Conservation (phyloP, 495 filamentous ascomycete species). For the Penicillium robsamsonii region DNA sequence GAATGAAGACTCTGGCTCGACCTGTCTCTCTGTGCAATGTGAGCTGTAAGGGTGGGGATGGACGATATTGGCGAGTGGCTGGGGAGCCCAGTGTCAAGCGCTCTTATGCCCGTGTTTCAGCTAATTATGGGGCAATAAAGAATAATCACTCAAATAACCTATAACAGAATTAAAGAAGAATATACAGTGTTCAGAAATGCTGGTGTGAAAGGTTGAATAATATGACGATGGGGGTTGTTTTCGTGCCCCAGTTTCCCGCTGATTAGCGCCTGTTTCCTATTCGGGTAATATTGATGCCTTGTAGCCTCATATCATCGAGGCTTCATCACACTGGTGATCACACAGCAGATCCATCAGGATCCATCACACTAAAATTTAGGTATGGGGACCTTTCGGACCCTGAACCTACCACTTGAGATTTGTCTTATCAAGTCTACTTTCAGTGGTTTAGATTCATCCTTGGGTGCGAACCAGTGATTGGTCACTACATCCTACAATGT, state of each 20-base stretch:
- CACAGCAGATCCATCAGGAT: neutral
- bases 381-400: neutral
- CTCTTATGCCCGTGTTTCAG: neutral
- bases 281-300: neutral
- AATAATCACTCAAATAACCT: neutral
- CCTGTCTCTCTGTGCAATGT: conserved; percentile 6
- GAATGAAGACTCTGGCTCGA: neutral
- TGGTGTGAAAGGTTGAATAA: neutral
- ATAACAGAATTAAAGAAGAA: neutral
- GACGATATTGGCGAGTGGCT: conserved; percentile 10
- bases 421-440: neutral
- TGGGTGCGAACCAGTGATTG: neutral
- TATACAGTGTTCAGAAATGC: neutral
- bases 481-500: neutral
- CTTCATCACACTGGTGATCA: neutral
- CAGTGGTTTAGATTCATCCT: neutral
- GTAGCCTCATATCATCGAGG: neutral
- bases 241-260: neutral
- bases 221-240: neutral
- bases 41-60: conserved; percentile 5
- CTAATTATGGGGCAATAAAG: neutral
- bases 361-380: neutral
- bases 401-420: neutral
- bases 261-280: neutral
- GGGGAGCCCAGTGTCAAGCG: neutral